Evolutionary conservation across 208 protist genomes (phyloP), one percentile per base, ranked within the genome.

Genomic region (Leishmania major): DNA sequence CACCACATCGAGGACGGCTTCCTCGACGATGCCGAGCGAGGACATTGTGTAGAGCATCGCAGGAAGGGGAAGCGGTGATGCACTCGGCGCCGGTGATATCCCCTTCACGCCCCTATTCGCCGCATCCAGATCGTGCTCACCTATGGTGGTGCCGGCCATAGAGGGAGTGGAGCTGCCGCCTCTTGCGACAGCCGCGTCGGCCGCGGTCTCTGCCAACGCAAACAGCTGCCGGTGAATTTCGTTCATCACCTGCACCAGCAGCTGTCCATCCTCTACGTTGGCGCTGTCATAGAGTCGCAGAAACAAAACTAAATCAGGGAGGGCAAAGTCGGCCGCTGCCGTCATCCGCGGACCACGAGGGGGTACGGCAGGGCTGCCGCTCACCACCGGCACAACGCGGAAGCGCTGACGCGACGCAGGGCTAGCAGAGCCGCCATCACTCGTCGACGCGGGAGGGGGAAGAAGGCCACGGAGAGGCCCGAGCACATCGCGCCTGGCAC

Each of bases 271-370:
- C 47, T 95, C 91, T 17, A 80, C 85, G 22, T 90, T 79, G 13
- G 91, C 78, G 19, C 66, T 47, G 37, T 87, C 83, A 82, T 95
- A 97, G 1, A 97, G 85, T 31, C 90, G 76, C 37, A 96, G 80
- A 53, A 95, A 83, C 28, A 87, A 49, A 17, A 85, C 78, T n/a
- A 94, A 71, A 15, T 95, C 88, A 37, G 82, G 74, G 22, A 97
- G 78, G 1, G 78, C 80, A 55, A 92, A 83, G 2, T 79, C 8
- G 11, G 78, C 43, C 11, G 53, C 10, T 77, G 55, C 70, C 11
- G 51, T 28, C 10, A 57, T 45, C 5, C 35, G 45, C n/a, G 55
- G 49, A 15, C 35, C 8, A n/a, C 51, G 69, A 22, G 79, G 40
- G 35, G 40, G 31, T 3, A 19, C 57, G 49, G 49, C 22, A 6